A percentile compares a stretch with the other conserved stretches of the same genome.
Evolutionary conservation across 2,329 filamentous ascomycete genomes (phyloP).

Genomic region (Verticillium longisporum): DNA sequence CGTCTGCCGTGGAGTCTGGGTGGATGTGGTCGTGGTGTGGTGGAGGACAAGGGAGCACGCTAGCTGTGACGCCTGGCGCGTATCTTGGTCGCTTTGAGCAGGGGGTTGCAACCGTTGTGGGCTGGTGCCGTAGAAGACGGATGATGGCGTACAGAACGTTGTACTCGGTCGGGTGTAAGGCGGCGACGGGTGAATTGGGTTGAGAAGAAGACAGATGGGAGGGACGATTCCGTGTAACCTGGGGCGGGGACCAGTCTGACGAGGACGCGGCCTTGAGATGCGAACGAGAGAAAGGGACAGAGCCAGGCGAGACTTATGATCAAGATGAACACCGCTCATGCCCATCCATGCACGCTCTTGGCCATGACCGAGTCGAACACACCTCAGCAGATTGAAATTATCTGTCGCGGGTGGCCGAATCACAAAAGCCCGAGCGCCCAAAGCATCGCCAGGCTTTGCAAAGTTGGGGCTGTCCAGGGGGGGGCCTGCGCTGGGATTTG

Average conservation of each 20-base stretch:
- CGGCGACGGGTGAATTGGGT: too few relatives aligned
- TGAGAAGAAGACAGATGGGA: background rate
- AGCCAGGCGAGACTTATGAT: background rate
- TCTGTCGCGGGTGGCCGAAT: background rate
- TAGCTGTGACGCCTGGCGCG: background rate
- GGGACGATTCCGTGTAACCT: background rate
- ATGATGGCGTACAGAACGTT: background rate
- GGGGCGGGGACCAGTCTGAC: background rate
- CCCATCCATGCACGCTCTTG: background rate
- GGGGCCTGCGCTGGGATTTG: background rate
- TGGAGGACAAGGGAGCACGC: background rate
- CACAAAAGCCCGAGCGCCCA: background rate
- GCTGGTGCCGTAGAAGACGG: background rate
- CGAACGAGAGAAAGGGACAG: background rate
- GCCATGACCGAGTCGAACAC: background rate
- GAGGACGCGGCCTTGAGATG: too few relatives aligned
- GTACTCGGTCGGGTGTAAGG: background rate
- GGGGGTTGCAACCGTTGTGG: background rate
- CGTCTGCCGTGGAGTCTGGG: background rate
- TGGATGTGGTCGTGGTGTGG: background rate
- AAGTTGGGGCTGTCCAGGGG: background rate
- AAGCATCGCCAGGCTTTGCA: background rate
- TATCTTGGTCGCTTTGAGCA: background rate
- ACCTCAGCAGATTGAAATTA: background rate
- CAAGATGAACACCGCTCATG: background rate